Evolutionary conservation across 108 stramenopile species (phyloP).

Genomic region (Pseudonitzschia pungens): DNA sequence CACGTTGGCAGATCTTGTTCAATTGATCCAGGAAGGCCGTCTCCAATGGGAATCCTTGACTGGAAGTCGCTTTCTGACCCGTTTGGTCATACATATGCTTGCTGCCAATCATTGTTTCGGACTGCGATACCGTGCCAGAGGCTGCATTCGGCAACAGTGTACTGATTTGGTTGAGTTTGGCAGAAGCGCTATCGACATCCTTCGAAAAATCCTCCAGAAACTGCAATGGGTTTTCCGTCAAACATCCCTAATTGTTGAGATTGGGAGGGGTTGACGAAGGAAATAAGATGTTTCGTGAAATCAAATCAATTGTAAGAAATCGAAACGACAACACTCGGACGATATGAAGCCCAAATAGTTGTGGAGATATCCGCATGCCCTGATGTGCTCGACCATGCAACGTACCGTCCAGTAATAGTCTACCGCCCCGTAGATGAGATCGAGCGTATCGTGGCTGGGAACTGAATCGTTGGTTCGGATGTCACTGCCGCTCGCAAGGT

Average conservation of each 20-base stretch:
- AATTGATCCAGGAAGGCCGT: constrained; percentile 1
- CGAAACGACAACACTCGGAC: background rate
- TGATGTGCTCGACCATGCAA: background rate
- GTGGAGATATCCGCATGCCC: too few relatives aligned
- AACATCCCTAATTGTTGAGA: constrained; percentile 35
- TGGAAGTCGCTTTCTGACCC: background rate
- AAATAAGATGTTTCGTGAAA: constrained; percentile 4
- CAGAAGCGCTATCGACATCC: constrained; percentile 17
- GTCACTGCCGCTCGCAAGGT: background rate
- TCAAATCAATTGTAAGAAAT: background rate
- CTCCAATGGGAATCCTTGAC: background rate
- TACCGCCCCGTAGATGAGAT: constrained; percentile 27
- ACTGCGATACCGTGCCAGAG: background rate
- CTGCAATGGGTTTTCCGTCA: constrained; percentile 35
- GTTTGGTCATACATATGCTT: background rate
- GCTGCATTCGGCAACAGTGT: background rate
- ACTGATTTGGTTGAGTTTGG: constrained; percentile 19
- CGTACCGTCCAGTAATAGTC: constrained; percentile 44
- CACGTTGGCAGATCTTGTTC: constrained; percentile 18
- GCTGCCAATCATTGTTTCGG: background rate
- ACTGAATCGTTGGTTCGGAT: background rate
- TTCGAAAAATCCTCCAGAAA: constrained; percentile 24
- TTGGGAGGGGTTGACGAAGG: background rate
- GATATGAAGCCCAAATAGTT: too few relatives aligned
- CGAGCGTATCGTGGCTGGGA: background rate